These are phyloP conservation scores for Echites panduratus DNA, from an alignment of 257 asterid genomes.

Conservation along the genomic window DNA sequence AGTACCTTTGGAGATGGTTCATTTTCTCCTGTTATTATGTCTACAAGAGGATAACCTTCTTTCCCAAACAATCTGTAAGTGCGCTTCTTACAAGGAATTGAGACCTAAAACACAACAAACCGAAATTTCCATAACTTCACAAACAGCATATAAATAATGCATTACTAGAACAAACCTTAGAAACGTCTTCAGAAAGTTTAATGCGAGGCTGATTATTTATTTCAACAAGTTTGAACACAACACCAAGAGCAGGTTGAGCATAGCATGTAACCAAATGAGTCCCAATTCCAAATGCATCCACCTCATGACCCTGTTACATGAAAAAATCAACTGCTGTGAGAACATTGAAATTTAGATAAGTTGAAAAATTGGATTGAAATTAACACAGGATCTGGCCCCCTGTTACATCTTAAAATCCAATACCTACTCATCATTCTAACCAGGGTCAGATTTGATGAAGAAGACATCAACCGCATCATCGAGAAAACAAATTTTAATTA, in stretches of 20 bases:
- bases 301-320: conserved; percentile 74
- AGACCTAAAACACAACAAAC: conserved; percentile 51
- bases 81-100: conserved; percentile 97
- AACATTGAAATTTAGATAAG: not conserved
- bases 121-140: conserved; percentile 12
- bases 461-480: not conserved
- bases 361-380: conserved; percentile 1
- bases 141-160: conserved; percentile 6
- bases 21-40: conserved; percentile 84
- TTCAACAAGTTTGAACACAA: conserved; percentile 92
- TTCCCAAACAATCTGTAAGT: conserved; percentile 85
- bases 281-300: conserved; percentile 93
- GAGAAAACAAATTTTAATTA: not conserved
- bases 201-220: conserved; percentile 94
- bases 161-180: conserved; percentile 57
- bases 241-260: conserved; percentile 96
- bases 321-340: conserved; percentile 1
- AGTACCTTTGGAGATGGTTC: conserved; percentile 92
- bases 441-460: not conserved
- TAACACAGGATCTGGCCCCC: not conserved
- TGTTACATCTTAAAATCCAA: not conserved
- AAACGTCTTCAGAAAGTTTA: conserved; percentile 93
- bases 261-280: conserved; percentile 97
- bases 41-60: conserved; percentile 93
- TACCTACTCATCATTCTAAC: not conserved